These are phyloP conservation scores for Sinapis alba DNA, from an alignment of 441 rosid species.

Conservation along the genomic window DNA sequence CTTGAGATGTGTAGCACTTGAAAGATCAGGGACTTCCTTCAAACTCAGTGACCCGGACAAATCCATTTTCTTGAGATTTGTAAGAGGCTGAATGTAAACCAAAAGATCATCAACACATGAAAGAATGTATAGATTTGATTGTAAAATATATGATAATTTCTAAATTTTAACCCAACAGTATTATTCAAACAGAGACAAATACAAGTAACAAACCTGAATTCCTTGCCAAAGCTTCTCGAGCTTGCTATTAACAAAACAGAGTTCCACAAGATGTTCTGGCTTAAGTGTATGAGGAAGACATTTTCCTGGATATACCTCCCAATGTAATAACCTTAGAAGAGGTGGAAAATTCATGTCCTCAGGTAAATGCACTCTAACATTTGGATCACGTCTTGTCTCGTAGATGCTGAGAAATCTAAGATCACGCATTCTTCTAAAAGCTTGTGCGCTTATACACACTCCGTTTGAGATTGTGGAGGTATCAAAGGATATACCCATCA, in stretches of 20 bases:
- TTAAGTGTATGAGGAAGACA: neutral
- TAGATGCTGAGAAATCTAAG: slow-evolving; percentile 17
- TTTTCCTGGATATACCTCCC: slow-evolving; percentile 19
- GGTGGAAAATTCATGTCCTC: slow-evolving; percentile 17
- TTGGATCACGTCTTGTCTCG: neutral
- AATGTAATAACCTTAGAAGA: slow-evolving; percentile 11
- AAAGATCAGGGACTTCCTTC: slow-evolving; percentile 35
- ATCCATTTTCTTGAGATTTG: slow-evolving; percentile 28
- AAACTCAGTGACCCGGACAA: slow-evolving; percentile 32
- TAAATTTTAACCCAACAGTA: neutral
- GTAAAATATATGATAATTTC: neutral
- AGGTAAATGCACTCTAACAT: neutral
- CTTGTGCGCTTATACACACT: neutral
- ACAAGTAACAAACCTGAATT: neutral
- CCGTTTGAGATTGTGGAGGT: neutral
- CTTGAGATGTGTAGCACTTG: slow-evolving; percentile 25
- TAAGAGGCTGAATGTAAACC: neutral
- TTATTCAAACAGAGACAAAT: neutral
- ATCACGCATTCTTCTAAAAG: neutral
- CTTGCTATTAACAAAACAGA: neutral
- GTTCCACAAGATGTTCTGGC: slow-evolving; percentile 6
- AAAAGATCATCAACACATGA: neutral
- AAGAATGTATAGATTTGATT: neutral
- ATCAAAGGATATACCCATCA: slow-evolving; percentile 21
- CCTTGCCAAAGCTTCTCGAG: slow-evolving; percentile 23